Evolutionary conservation across 176 grass and related monocot species (phyloP), one percentile per base, ranked within the genome.

Genomic region (Puya raimondii): DNA sequence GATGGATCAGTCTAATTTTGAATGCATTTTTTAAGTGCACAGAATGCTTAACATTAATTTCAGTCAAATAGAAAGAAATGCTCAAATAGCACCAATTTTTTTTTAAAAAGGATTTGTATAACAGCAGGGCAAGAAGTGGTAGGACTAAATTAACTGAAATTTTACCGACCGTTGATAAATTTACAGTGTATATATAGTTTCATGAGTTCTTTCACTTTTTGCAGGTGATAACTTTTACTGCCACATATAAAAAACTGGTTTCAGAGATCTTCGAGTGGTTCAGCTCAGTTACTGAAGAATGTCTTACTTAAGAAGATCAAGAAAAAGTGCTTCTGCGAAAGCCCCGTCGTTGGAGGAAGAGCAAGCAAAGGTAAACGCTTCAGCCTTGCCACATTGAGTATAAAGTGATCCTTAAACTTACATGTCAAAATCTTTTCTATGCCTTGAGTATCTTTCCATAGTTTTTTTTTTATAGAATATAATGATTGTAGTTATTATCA

Each of bases 301-400:
- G 85, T 80, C 85, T 21, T 88, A 78, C 66, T 63, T 88, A 15
- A 84, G 79, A 70, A 88, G 77, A 61, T 84, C 78, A 21, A 74
- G 59, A 77, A 84, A 72, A 57, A 49, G 74, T 13, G 73, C 50
- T 71, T 66, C 69, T 6, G 85, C 77, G 23, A 78, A 84, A 68
- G 73, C 21, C 57, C 17, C 74, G 48, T 59, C 77, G 52, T 52
- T 48, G 8, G 85, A 88, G 66, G 85, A 88, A 66, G 74, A 88
- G 21, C 77, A 70, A 81, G 70, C 73, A 18, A 88, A 66, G 58
- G 85, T 88, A 78, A 70, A 70, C 11, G 33, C 33, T 42, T 42
- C 33, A 42, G 33, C 33, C 7, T 42, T 4, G 33, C 33, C 5
- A 42, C 7, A 42, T 42, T 6, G 9, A 70, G 22, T 26, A 5